Conservation (phyloP, 768 basidiomycete genomes). For the Naematelia aurantialba region DNA sequence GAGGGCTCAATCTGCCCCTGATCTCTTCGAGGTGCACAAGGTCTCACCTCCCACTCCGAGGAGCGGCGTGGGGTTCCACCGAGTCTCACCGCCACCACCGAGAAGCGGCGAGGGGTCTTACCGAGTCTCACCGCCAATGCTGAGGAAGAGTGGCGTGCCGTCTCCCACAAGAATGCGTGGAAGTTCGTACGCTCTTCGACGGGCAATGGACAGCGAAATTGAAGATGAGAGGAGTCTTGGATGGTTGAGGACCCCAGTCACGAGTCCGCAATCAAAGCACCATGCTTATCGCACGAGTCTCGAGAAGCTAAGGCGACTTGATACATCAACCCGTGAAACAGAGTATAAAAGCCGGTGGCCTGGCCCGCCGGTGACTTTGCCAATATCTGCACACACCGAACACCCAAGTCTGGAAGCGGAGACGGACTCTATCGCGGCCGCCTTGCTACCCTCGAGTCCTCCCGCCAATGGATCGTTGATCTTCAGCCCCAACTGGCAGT, state of each 20-base stretch:
- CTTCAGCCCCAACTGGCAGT: too few relatives aligned
- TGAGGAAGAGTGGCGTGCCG: background rate
- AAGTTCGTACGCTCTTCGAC: background rate
- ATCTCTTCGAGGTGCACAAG: constrained; percentile 15
- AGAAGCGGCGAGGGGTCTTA: too few relatives aligned
- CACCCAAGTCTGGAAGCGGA: too few relatives aligned
- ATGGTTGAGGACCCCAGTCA: background rate
- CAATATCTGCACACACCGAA: background rate
- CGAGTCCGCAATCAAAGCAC: too few relatives aligned
- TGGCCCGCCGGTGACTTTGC: background rate
- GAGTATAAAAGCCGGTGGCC: background rate
- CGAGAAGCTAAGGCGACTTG: background rate
- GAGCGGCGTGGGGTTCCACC: too few relatives aligned
- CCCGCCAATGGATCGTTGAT: too few relatives aligned
- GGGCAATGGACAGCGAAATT: background rate
- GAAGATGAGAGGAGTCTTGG: background rate
- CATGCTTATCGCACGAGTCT: too few relatives aligned
- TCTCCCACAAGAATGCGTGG: background rate
- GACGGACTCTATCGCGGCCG: too few relatives aligned
- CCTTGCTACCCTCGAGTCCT: too few relatives aligned
- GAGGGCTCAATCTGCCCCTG: constrained; percentile 17
- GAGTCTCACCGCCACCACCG: too few relatives aligned
- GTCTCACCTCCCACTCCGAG: constrained; percentile 18
- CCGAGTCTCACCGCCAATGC: too few relatives aligned
- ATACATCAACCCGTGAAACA: background rate